These are phyloP conservation scores for Sequoiadendron giganteum DNA, from an alignment of 75 land plant genomes.

Conservation along the genomic window DNA sequence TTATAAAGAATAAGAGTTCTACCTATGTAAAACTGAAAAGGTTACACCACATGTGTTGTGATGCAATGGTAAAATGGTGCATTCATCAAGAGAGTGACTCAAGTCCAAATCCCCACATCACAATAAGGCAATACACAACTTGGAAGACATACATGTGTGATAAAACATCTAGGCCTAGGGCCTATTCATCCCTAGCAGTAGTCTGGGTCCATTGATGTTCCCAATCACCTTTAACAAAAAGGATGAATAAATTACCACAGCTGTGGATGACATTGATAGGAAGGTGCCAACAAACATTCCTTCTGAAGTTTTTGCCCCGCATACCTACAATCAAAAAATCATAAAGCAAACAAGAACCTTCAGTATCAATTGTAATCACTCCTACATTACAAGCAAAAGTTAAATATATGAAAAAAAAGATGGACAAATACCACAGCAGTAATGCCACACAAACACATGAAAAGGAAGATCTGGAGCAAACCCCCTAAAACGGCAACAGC, in stretches of 20 bases:
- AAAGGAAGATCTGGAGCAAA: constrained; percentile 79
- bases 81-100: no score
- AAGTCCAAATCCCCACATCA: no score
- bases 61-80: no score
- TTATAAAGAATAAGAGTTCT: not conserved
- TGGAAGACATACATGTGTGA: no score
- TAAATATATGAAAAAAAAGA: not conserved
- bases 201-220: no score
- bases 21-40: not conserved
- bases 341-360: constrained; percentile 10
- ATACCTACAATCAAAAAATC: constrained; percentile 39
- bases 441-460: constrained; percentile 84
- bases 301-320: constrained; percentile 86
- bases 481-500: constrained; percentile 95
- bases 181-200: no score
- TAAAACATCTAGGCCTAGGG: no score
- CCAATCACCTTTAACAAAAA: not conserved
- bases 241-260: constrained; percentile 59
- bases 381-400: not conserved
- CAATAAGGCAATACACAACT: not conserved
- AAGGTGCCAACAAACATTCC: constrained; percentile 96
- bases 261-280: constrained; percentile 97
- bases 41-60: no score
- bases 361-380: constrained; percentile 3
- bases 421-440: constrained; percentile 63